These are phyloP conservation scores for Inga laurina DNA, from an alignment of 306 rosid genomes.

Conservation along the genomic window DNA sequence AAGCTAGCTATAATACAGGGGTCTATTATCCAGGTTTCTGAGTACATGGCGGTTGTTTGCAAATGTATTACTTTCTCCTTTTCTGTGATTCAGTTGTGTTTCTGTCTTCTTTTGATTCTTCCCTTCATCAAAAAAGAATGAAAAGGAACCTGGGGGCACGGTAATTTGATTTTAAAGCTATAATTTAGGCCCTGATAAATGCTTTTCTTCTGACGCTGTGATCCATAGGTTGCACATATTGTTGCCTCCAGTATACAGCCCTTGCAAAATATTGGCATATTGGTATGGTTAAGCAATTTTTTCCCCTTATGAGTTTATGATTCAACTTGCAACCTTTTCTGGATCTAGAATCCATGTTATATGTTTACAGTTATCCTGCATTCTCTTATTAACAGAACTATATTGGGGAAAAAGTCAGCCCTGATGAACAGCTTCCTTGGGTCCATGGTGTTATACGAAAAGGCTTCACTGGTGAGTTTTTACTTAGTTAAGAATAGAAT, in stretches of 20 bases:
- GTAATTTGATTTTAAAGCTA: background rate
- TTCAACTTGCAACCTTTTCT: background rate
- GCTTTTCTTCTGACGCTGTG: constrained; percentile 12
- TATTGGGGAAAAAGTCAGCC: constrained; percentile 60
- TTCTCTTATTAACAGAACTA: constrained; percentile 60
- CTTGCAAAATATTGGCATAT: constrained; percentile 50
- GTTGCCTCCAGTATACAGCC: constrained; percentile 86
- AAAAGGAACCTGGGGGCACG: background rate
- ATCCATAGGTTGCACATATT: constrained; percentile 60
- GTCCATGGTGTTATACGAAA: constrained; percentile 46
- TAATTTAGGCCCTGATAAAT: background rate
- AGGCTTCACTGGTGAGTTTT: constrained; percentile 72
- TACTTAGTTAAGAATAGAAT: background rate
- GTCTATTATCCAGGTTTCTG: background rate
- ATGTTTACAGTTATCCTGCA: background rate
- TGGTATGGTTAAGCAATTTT: constrained; percentile 45
- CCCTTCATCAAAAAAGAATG: background rate
- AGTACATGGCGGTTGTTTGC: background rate
- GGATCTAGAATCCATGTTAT: constrained; percentile 16
- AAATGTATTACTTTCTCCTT: constrained; percentile 1
- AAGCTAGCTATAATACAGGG: background rate
- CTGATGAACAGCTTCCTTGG: constrained; percentile 62
- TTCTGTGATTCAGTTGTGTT: background rate
- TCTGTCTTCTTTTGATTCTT: background rate
- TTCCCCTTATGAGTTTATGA: background rate